phyloP scores from a whole-genome alignment of 805 yeast genomes.

The Candida koratica region DNA sequence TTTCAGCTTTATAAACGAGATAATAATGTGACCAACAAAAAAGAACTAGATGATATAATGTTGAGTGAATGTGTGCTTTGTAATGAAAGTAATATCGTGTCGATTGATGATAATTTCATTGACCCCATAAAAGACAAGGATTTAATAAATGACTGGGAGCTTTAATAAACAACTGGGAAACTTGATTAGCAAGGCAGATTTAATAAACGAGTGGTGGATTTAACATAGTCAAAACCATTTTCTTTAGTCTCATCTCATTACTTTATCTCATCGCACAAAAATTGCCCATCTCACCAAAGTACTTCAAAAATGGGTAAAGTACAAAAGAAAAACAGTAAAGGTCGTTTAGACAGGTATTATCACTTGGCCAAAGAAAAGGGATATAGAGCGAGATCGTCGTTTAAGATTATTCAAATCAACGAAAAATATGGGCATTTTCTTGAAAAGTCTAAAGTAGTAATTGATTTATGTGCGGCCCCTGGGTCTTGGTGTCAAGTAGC shows the following conservation, averaged over 20 bases:
- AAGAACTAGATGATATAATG: constrained; percentile 57
- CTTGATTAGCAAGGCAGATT: too few species aligned
- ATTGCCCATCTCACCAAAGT: too few species aligned
- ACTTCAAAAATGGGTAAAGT: constrained; percentile 67
- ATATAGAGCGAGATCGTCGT: constrained; percentile 97
- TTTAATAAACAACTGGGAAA: constrained; percentile 1
- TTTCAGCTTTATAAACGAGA: constrained; percentile 52
- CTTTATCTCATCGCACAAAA: constrained; percentile 13
- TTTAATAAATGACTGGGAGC: constrained; percentile 2
- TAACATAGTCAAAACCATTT: too few species aligned
- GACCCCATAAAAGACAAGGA: constrained; percentile 28
- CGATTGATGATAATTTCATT: constrained; percentile 62
- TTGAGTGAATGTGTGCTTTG: constrained; percentile 71
- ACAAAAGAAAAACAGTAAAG: constrained; percentile 94
- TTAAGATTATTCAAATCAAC: constrained; percentile 90
- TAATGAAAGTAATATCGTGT: constrained; percentile 66
- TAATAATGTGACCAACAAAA: constrained; percentile 34
- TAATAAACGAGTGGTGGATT: too few species aligned
- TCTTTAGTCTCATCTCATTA: too few species aligned
- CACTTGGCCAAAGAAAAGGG: constrained; percentile 96
- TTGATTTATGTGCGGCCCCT: constrained; percentile 98
- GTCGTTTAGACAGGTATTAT: constrained; percentile 98
- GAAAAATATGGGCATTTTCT: constrained; percentile 95
- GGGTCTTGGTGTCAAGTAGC: constrained; percentile 97
- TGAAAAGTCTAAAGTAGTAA: constrained; percentile 91